Conservation (phyloP, 768 basidiomycete species). For the Naganishia kalamii region DNA sequence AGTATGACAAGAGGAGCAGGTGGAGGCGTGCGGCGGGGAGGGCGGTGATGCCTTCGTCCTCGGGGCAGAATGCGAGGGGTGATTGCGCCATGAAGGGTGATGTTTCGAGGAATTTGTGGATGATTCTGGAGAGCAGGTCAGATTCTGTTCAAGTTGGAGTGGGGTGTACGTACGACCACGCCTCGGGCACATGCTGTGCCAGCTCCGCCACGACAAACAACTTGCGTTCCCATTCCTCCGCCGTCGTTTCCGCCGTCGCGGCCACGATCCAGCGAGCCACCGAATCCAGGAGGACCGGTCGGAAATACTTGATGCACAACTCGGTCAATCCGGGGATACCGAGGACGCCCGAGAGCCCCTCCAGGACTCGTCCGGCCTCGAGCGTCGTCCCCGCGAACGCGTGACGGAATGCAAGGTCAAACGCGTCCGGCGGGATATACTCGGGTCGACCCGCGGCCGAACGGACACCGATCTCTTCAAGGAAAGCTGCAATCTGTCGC, state of each 20-base stretch:
- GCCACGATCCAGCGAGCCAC: conserved; percentile 73
- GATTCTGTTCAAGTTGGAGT: not conserved
- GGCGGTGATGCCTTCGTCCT: conserved; percentile 49
- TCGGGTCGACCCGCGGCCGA: not conserved
- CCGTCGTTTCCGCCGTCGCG: conserved; percentile 44
- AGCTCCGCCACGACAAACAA: conserved; percentile 45
- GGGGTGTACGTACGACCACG: conserved; percentile 40
- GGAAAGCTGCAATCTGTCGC: not conserved
- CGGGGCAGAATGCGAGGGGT: conserved; percentile 45
- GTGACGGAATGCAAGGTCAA: not conserved
- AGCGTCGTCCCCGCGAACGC: not conserved
- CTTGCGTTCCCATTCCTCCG: conserved; percentile 36
- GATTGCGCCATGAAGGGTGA: conserved; percentile 24
- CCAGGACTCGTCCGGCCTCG: not conserved
- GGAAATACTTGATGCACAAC: conserved; percentile 59
- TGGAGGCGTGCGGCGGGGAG: conserved; percentile 56
- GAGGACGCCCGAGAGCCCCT: conserved; percentile 57
- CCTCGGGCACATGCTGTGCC: conserved; percentile 49
- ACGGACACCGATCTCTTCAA: conserved; percentile 11
- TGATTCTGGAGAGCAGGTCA: conserved; percentile 23
- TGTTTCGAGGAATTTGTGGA: conserved; percentile 25
- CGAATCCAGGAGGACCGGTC: conserved; percentile 72
- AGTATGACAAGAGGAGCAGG: conserved; percentile 67
- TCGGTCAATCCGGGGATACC: conserved; percentile 60
- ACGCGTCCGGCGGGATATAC: not conserved